Evolutionary conservation across 1,284 basidiomycete genomes (phyloP).

Genomic region (Cerioporus squamosus): DNA sequence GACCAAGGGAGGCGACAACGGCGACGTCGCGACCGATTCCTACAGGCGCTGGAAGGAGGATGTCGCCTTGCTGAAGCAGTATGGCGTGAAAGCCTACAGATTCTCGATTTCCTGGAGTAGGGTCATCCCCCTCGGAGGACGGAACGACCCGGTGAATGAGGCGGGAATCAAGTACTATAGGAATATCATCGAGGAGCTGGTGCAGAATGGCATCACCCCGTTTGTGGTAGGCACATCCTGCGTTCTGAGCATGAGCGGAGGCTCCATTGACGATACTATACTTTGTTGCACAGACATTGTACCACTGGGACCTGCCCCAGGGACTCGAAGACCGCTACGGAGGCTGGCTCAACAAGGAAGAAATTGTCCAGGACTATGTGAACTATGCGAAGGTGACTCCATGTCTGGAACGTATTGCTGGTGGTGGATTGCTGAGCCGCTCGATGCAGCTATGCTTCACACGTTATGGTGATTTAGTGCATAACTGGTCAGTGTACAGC

Average conservation of each 20-base stretch:
- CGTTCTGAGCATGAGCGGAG: background rate
- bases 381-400: constrained; percentile 54
- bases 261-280: background rate
- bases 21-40: constrained; percentile 73
- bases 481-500: constrained; percentile 73
- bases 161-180: constrained; percentile 70
- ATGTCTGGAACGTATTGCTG: background rate
- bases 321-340: constrained; percentile 71
- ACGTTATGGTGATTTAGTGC: constrained; percentile 73
- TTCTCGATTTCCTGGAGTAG: constrained; percentile 81
- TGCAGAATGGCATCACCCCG: constrained; percentile 64
- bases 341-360: constrained; percentile 72
- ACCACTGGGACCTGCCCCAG: constrained; percentile 82
- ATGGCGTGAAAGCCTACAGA: constrained; percentile 39
- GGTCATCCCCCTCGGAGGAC: constrained; percentile 72
- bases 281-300: constrained; percentile 55
- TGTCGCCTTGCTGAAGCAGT: constrained; percentile 58
- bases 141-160: constrained; percentile 68
- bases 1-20: constrained; percentile 65
- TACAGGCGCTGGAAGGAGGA: constrained; percentile 72
- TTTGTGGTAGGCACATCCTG: constrained; percentile 57
- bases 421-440: background rate
- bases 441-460: constrained; percentile 59
- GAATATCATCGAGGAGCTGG: constrained; percentile 64
- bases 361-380: constrained; percentile 65